Base-by-base conservation (phyloP, 164 flowering plant species). In the Houttuynia cordata region DNA sequence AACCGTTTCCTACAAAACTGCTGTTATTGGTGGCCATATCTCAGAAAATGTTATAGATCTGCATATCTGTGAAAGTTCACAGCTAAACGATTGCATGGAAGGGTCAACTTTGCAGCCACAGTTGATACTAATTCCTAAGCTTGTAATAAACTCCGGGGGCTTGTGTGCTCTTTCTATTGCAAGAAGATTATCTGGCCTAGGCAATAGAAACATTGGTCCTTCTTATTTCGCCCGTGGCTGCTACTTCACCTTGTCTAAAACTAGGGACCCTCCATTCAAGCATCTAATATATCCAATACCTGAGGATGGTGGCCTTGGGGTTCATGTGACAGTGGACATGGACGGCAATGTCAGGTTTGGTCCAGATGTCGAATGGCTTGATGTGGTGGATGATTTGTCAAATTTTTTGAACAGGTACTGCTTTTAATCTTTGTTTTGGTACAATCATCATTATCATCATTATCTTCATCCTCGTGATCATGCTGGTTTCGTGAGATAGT, bases 351-450 rank as follows among this genome's bases (percentile, higher is more conserved):
- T 86, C 59, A 89, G 77, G 72, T 92, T 92, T 76, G 98, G 98
- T 19, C 96, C 98, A 15, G 87, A 92, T 78, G 96, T 92, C 58
- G 96, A 92, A 69, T 92, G 98, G 98, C 80, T 92, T 14, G 67
- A 75, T 68, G 78, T 69, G 15, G 25, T 79, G 1, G 90, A 82
- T 75, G 90, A 84, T 53, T 57, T 70, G 23, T 77, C 90, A 52
- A 77, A 75, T 79, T 82, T 92, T 73, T 76, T 89, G 67, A 89
- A 87, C 71, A 87, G 73, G 90, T 78, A 81, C 41, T 30, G 37
- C 37, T 30, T 30, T 30, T 30, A 30, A 30, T 30, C 37, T 30
- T 30, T 30, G 37, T 30, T 30, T 30, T 6, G 4, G 2, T 30
- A 30, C 37, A 30, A 3, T 10, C 4, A 45, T 10, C n/a, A n/a